These are phyloP conservation scores for Stylosanthes scabra DNA, from an alignment of 331 rosid genomes.

Conservation along the genomic window DNA sequence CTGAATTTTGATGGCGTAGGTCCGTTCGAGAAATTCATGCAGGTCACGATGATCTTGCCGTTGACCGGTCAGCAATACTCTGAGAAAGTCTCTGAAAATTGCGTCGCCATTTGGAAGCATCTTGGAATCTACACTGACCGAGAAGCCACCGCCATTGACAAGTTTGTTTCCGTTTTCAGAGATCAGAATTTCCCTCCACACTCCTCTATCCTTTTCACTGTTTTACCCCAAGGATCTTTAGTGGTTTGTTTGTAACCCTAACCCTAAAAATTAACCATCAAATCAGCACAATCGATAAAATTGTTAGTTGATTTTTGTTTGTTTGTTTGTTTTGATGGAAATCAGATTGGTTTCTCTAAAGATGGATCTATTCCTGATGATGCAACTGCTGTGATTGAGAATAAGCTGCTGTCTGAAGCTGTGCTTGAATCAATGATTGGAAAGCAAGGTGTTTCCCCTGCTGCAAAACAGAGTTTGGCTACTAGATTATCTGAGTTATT, in stretches of 20 bases:
- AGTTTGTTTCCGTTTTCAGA: constrained; percentile 68
- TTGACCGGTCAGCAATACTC: constrained; percentile 82
- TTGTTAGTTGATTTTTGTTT: too few relatives aligned
- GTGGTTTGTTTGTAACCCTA: constrained; percentile 44
- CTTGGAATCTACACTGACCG: constrained; percentile 70
- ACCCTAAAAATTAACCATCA: too few relatives aligned
- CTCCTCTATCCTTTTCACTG: constrained; percentile 78
- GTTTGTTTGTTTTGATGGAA: constrained; percentile 21
- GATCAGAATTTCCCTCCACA: constrained; percentile 69
- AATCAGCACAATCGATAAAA: too few relatives aligned
- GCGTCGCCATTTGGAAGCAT: constrained; percentile 71
- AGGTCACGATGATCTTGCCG: constrained; percentile 69
- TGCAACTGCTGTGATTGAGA: constrained; percentile 54
- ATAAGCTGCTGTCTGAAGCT: constrained; percentile 67
- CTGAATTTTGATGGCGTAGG: constrained; percentile 44
- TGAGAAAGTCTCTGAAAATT: constrained; percentile 77
- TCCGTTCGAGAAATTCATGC: constrained; percentile 78
- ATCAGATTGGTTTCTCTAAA: constrained; percentile 73
- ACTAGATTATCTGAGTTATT: constrained; percentile 52
- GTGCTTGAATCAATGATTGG: constrained; percentile 80
- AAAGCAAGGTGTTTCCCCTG: constrained; percentile 82
- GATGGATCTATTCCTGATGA: constrained; percentile 62
- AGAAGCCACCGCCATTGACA: constrained; percentile 72
- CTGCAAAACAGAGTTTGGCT: constrained; percentile 68
- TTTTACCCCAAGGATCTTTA: constrained; percentile 60